Conservation (phyloP, 1,284 basidiomycete species). For the Apiotrichum veenhuisii region DNA sequence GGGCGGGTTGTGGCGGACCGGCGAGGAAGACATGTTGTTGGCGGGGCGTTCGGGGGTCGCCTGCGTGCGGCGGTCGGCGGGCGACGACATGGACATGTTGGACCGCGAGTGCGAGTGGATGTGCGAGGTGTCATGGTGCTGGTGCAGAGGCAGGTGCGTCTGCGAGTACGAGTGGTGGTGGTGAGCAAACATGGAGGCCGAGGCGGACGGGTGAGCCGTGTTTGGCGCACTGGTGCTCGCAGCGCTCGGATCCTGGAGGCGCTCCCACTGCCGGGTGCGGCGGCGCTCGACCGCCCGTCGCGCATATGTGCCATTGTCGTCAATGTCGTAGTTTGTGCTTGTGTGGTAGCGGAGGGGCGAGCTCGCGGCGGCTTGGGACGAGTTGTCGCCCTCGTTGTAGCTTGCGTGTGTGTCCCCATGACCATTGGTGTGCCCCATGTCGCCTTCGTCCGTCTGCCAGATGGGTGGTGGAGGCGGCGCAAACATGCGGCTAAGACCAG, state of each 20-base stretch:
- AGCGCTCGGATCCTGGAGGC: conserved; percentile 13
- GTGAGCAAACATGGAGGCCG: not conserved
- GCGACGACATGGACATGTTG: not conserved
- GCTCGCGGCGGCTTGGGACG: not conserved
- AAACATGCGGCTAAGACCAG: not conserved
- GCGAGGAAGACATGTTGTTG: conserved; percentile 15
- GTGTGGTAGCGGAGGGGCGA: conserved; percentile 2
- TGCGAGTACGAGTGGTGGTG: not conserved
- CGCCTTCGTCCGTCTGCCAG: not conserved
- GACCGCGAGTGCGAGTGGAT: too few relatives aligned
- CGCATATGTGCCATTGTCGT: not conserved
- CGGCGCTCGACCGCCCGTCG: conserved; percentile 15
- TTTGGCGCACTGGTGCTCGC: not conserved
- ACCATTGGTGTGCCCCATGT: not conserved
- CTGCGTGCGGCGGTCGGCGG: not conserved
- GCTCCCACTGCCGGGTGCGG: conserved; percentile 18
- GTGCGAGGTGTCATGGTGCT: not conserved
- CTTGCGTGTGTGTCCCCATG: not conserved
- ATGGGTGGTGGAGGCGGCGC: conserved; percentile 4
- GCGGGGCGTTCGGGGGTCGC: conserved; percentile 1
- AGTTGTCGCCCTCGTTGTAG: not conserved
- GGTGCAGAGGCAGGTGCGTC: not conserved
- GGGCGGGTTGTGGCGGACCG: conserved; percentile 19
- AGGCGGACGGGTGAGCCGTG: not conserved
- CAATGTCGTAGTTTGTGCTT: not conserved